Conservation (phyloP, 2,329 filamentous ascomycete species). For the Balansia obtecta region DNA sequence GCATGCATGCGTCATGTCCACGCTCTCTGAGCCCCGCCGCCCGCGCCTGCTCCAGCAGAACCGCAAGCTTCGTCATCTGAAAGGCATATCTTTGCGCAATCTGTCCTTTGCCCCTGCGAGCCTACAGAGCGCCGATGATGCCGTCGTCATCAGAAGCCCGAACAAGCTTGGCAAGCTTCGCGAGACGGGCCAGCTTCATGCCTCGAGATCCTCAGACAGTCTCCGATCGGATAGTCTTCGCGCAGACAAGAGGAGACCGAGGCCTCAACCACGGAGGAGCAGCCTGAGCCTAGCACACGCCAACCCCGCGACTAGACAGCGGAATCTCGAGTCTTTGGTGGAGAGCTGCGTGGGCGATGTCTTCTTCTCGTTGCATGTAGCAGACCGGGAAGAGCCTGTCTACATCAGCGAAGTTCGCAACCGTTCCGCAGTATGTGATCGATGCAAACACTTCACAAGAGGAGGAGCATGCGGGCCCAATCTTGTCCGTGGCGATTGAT, state of each 20-base stretch:
- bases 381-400: slow-evolving; percentile 55
- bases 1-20: slow-evolving; percentile 19
- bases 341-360: slow-evolving; percentile 67
- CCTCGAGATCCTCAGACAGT: slow-evolving; percentile 33
- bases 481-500: too few species aligned
- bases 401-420: slow-evolving; percentile 78
- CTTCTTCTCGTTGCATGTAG: slow-evolving; percentile 75
- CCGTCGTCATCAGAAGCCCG: slow-evolving; percentile 56
- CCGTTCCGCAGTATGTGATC: slow-evolving; percentile 49
- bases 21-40: slow-evolving; percentile 26
- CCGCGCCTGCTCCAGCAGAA: slow-evolving; percentile 57
- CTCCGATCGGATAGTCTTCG: slow-evolving; percentile 7
- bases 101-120: slow-evolving; percentile 51
- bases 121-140: slow-evolving; percentile 66
- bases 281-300: slow-evolving; percentile 36
- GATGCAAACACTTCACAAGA: background rate
- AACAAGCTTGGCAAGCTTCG: slow-evolving; percentile 48
- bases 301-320: slow-evolving; percentile 47
- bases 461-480: background rate
- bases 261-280: slow-evolving; percentile 26
- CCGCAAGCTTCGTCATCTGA: slow-evolving; percentile 76
- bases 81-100: slow-evolving; percentile 79
- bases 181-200: slow-evolving; percentile 35
- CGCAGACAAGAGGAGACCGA: slow-evolving; percentile 7
- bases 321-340: slow-evolving; percentile 61